Evolutionary conservation across 1,284 basidiomycete species (phyloP).

Genomic region (Papiliotrema laurentii): DNA sequence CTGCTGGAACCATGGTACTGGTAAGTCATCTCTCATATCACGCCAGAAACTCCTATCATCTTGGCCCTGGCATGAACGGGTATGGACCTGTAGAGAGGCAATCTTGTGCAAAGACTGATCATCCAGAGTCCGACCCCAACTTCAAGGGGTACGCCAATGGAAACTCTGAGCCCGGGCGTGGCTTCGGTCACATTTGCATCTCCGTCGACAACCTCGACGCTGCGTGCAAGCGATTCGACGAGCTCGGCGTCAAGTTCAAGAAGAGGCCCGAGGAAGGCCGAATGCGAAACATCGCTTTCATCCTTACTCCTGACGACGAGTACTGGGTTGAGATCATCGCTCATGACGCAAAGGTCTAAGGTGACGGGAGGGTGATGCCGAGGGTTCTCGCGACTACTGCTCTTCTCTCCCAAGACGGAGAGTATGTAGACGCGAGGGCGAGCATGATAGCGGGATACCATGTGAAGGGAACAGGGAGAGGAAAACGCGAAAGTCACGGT

Average conservation of each 20-base stretch:
- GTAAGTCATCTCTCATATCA: constrained; percentile 19
- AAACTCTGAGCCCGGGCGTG: constrained; percentile 73
- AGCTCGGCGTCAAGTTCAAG: constrained; percentile 78
- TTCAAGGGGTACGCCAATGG: constrained; percentile 79
- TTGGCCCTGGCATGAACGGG: too few species aligned
- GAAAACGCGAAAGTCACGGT: too few species aligned
- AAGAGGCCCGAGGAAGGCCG: constrained; percentile 80
- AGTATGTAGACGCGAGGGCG: too few species aligned
- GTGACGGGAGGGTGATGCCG: too few species aligned
- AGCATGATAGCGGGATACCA: too few species aligned
- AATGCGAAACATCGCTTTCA: constrained; percentile 73
- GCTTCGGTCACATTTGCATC: constrained; percentile 79
- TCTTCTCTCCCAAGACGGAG: too few species aligned
- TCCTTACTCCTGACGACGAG: constrained; percentile 62
- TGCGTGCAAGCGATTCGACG: constrained; percentile 79
- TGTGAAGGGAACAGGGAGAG: too few species aligned
- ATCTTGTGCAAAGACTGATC: constrained; percentile 1
- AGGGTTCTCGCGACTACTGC: too few species aligned
- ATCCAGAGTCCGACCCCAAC: constrained; percentile 58
- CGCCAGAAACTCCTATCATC: too few species aligned
- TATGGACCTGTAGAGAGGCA: too few species aligned
- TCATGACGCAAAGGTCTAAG: constrained; percentile 14
- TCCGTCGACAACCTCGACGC: constrained; percentile 76
- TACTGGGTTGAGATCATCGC: constrained; percentile 56
- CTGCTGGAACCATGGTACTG: constrained; percentile 86